Conservation (phyloP, 495 filamentous ascomycete genomes). For the Penicillium ucsense region DNA sequence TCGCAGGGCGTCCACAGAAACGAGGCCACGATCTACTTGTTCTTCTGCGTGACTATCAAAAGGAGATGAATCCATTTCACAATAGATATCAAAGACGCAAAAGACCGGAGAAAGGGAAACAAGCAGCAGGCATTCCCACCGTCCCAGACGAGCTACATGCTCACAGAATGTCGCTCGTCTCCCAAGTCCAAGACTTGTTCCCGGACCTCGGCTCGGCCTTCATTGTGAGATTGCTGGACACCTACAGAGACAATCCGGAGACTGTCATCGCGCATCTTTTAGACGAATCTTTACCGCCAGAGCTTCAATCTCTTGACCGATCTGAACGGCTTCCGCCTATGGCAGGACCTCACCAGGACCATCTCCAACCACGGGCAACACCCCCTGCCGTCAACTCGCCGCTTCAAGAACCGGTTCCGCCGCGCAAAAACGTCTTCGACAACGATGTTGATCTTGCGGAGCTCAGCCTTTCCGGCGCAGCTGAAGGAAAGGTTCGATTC, state of each 20-base stretch:
- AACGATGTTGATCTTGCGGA: conserved; percentile 65
- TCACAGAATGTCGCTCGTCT: conserved; percentile 74
- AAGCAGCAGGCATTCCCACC: conserved; percentile 30
- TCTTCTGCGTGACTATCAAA: conserved; percentile 35
- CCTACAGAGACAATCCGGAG: conserved; percentile 69
- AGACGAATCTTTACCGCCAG: conserved; percentile 63
- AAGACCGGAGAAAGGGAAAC: conserved; percentile 62
- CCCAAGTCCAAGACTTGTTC: conserved; percentile 87
- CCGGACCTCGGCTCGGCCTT: conserved; percentile 81
- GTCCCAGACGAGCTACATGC: conserved; percentile 52
- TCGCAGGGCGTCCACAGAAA: conserved; percentile 42
- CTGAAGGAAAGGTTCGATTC: conserved; percentile 54
- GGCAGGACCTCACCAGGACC: conserved; percentile 7
- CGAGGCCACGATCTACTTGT: conserved; percentile 32
- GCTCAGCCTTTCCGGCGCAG: conserved; percentile 42
- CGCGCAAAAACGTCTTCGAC: conserved; percentile 63
- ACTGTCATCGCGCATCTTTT: conserved; percentile 74
- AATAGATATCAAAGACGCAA: conserved; percentile 47
- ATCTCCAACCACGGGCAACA: conserved; percentile 28
- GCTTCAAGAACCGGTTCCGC: conserved; percentile 13
- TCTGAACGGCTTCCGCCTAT: conserved; percentile 28
- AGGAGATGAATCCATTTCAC: conserved; percentile 40
- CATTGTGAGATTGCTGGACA: conserved; percentile 66
- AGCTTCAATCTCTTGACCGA: conserved; percentile 30
- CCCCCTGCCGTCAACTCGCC: conserved; percentile 23